Conservation (phyloP, 768 basidiomycete species). For the Russula emetica region DNA sequence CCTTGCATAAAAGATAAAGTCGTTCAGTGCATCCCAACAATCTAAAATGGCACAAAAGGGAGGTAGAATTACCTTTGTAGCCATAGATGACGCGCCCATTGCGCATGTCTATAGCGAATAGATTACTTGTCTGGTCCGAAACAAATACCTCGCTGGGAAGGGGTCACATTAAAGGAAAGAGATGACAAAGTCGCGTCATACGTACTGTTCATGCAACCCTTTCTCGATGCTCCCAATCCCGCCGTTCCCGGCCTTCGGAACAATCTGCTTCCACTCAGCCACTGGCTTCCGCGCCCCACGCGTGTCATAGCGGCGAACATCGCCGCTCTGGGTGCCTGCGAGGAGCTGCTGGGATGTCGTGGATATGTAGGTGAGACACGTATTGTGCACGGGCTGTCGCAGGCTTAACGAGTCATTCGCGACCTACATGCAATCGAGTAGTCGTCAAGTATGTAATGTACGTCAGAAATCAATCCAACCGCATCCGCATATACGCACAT, state of each 20-base stretch:
- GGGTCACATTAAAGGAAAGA: not conserved
- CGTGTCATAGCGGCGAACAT: constrained; percentile 74
- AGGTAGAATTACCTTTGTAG: constrained; percentile 51
- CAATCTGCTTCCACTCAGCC: constrained; percentile 58
- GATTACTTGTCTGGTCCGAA: constrained; percentile 58
- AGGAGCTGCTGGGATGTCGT: constrained; percentile 48
- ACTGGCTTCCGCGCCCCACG: constrained; percentile 64
- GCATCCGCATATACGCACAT: constrained; percentile 41
- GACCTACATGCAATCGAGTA: constrained; percentile 39
- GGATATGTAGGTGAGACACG: constrained; percentile 57
- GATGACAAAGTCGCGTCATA: constrained; percentile 30
- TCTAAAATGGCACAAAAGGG: too few relatives aligned
- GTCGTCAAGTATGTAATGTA: not conserved
- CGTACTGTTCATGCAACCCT: constrained; percentile 59
- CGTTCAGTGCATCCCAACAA: not conserved
- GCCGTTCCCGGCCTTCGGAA: constrained; percentile 42
- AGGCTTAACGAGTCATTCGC: constrained; percentile 72
- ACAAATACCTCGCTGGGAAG: constrained; percentile 60
- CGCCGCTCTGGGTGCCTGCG: constrained; percentile 70
- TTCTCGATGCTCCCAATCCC: constrained; percentile 57
- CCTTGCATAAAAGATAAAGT: constrained; percentile 39
- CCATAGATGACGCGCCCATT: constrained; percentile 60
- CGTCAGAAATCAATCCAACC: not conserved
- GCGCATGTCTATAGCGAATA: constrained; percentile 65
- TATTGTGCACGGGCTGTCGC: constrained; percentile 75